Conservation (phyloP, 148 eudicot species). For the Rhododendron henanense region DNA sequence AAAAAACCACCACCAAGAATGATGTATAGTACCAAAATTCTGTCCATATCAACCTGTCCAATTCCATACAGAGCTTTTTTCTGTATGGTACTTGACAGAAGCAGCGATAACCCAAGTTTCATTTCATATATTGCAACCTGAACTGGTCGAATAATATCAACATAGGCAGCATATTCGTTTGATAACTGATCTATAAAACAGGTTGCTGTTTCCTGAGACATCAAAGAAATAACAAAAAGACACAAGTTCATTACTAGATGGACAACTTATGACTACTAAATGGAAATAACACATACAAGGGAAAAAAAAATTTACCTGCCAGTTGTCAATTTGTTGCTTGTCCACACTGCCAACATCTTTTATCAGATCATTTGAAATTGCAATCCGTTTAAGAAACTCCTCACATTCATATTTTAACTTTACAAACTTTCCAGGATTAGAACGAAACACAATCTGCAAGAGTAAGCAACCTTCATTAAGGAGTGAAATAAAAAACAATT, state of each 20-base stretch:
- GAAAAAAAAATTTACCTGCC: slow-evolving; percentile 55
- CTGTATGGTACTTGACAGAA: slow-evolving; percentile 46
- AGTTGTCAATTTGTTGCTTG: slow-evolving; percentile 35
- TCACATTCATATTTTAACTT: slow-evolving; percentile 68
- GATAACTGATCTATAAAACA: slow-evolving; percentile 68
- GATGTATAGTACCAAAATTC: slow-evolving; percentile 42
- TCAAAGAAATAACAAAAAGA: background rate
- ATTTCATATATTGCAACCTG: slow-evolving; percentile 90
- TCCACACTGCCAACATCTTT: slow-evolving; percentile 18
- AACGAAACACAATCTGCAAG: slow-evolving; percentile 66
- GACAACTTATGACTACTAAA: background rate
- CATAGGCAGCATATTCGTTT: slow-evolving; percentile 54
- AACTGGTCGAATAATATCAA: slow-evolving; percentile 79
- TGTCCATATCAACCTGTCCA: slow-evolving; percentile 37
- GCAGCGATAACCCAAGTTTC: slow-evolving; percentile 76
- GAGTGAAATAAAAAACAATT: background rate
- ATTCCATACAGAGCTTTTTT: slow-evolving; percentile 37
- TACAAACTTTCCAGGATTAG: slow-evolving; percentile 58
- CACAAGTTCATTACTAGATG: background rate
- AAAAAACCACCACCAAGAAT: background rate
- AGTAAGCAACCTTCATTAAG: background rate
- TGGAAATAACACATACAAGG: background rate
- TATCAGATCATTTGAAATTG: slow-evolving; percentile 20
- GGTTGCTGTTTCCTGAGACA: slow-evolving; percentile 62
- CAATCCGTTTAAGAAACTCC: slow-evolving; percentile 43